Percentiles rank a stretch among this genome's conserved stretches.
phyloP scores from a whole-genome alignment of 1,284 basidiomycete genomes.

The Clitocybe nebularis region DNA sequence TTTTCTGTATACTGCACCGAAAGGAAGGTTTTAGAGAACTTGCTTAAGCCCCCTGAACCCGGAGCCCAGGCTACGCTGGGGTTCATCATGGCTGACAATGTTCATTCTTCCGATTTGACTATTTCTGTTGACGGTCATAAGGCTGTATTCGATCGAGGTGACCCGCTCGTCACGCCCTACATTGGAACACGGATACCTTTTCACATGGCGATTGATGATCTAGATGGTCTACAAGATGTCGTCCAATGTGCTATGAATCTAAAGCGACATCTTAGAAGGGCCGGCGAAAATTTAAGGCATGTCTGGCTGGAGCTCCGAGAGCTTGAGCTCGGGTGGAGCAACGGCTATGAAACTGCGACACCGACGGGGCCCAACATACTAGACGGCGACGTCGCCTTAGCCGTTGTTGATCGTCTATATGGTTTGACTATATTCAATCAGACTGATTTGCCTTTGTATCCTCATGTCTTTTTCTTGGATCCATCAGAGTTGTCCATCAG shows the following conservation, averaged over 20 bases:
- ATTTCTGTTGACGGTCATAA: not conserved
- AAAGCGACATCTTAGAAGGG: not conserved
- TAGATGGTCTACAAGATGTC: not conserved
- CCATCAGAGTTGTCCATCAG: slow-evolving; percentile 2
- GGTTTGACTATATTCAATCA: slow-evolving; percentile 1
- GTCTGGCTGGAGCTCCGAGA: slow-evolving; percentile 3
- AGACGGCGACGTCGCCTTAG: not conserved
- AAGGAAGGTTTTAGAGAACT: not conserved
- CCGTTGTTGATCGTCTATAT: not conserved
- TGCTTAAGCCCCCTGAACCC: not conserved
- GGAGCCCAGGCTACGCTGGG: not conserved
- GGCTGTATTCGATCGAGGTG: not conserved
- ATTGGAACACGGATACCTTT: not conserved
- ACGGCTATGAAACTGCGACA: not conserved
- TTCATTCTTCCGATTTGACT: not conserved
- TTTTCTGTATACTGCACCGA: slow-evolving; percentile 1
- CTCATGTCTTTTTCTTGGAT: slow-evolving; percentile 2
- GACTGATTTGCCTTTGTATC: not conserved
- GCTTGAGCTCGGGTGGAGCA: not conserved
- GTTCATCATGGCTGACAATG: not conserved
- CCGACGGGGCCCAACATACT: not conserved
- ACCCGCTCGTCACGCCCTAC: not conserved
- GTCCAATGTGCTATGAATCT: not conserved
- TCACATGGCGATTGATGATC: not conserved
- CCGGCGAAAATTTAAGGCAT: not conserved